Evolutionary conservation across 2,329 filamentous ascomycete genomes (phyloP), one percentile per base, ranked within the genome.

Genomic region (Mycosphaerella sp.): DNA sequence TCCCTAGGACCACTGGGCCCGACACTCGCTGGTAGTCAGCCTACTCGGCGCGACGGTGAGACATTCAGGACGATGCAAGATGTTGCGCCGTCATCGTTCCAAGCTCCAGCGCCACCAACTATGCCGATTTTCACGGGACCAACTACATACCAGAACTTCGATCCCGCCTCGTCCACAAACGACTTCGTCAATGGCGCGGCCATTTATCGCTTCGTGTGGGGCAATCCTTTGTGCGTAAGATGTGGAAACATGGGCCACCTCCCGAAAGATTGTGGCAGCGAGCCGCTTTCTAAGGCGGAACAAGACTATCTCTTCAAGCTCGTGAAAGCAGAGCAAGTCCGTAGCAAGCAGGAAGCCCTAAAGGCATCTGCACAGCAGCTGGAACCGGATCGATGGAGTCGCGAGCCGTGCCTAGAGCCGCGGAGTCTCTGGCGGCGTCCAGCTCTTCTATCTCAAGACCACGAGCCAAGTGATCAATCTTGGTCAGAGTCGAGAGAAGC

Each of bases 241-340:
- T 62, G 60, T 45, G 60, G 60, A 1, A 41, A 10, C 21, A 48
- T 47, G 14, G 60, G 60, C n/a, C 60, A 62, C 48, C 48, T 62
- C n/a, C 58, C 58, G 0, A 43, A 39, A n/a, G 29, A 55, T 26
- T 59, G 59, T 39, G 40, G 34, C 23, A 45, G 34, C 32, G 26
- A 40, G 26, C 29, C 52, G 8, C 42, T 62, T 7, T 55, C 52
- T 3, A 21, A 31, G 29, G 21, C 46, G 12, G 60, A 58, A 40
- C 58, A 59, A 17, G 40, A 55, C 36, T 54, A 51, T 31, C 48
- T 62, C 14, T 51, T 53, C 34, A 40, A 45, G 21, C 14, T 60
- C 12, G 50, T 60, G 39, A 58, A 39, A 14, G 44, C 40, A 14
- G 58, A 56, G 51, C 52, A 55, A 53, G 31, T 51, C 14, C 54